These are phyloP conservation scores for Rhizophora apiculata DNA, from an alignment of 345 rosid genomes.

Conservation along the genomic window DNA sequence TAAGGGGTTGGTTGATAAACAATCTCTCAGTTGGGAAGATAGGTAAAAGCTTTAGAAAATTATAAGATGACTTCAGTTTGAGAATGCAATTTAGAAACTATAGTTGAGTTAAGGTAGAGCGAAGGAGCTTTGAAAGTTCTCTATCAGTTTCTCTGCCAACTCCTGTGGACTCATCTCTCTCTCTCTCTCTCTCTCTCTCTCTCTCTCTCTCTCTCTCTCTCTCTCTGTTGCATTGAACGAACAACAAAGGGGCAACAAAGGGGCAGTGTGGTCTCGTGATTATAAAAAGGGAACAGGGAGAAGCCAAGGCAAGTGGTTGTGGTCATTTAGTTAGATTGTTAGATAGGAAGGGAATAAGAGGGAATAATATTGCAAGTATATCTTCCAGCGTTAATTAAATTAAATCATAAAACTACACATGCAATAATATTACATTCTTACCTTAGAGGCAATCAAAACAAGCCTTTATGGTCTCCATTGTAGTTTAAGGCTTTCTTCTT, in stretches of 20 bases:
- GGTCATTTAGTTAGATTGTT: constrained; percentile 22
- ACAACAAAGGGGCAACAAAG: constrained; percentile 33
- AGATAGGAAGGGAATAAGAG: constrained; percentile 35
- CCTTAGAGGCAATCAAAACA: constrained; percentile 30
- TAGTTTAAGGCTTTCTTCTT: constrained; percentile 22
- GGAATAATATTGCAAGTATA: constrained; percentile 22
- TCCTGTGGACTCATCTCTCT: constrained; percentile 38
- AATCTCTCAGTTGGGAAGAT: constrained; percentile 40
- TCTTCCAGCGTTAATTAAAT: constrained; percentile 29
- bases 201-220: constrained; percentile 23
- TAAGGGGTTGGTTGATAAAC: constrained; percentile 11
- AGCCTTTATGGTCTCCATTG: constrained; percentile 51
- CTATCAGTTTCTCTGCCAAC: constrained; percentile 84
- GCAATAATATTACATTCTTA: constrained; percentile 29
- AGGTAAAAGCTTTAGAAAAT: constrained; percentile 47
- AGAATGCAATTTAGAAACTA: constrained; percentile 68
- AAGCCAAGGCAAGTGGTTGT: constrained; percentile 17
- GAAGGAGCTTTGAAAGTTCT: constrained; percentile 69
- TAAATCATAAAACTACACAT: neutral
- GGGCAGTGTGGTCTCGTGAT: constrained; percentile 75
- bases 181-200: constrained; percentile 35
- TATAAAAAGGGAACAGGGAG: constrained; percentile 37
- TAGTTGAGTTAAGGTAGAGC: constrained; percentile 51
- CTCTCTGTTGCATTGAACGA: constrained; percentile 33
- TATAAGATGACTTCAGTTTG: constrained; percentile 61